Evolutionary conservation across 257 asterid species (phyloP).

Genomic region (Solanum chiquidenum): DNA sequence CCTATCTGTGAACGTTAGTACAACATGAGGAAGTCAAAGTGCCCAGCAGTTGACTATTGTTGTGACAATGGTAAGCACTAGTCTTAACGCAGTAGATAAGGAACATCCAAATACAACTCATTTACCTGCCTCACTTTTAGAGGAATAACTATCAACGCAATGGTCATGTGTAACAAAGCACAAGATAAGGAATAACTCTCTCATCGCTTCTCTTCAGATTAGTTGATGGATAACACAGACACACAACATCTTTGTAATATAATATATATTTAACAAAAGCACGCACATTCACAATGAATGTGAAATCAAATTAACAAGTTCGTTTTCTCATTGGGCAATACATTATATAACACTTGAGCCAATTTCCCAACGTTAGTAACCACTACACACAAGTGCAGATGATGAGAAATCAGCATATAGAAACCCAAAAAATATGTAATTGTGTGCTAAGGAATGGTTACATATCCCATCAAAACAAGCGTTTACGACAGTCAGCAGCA

Average conservation of each 20-base stretch:
- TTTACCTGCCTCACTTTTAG: not conserved
- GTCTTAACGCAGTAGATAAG: not conserved
- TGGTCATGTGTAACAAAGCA: not conserved
- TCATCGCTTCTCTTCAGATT: not conserved
- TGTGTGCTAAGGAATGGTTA: not conserved
- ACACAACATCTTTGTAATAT: not conserved
- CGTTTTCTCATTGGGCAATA: not conserved
- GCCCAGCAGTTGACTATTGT: not conserved
- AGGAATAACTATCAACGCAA: not conserved
- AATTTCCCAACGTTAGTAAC: not conserved
- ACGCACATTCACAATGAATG: not conserved
- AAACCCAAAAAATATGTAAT: not conserved
- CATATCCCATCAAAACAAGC: slow-evolving; percentile 24
- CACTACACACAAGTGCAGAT: not conserved
- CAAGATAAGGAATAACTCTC: not conserved
- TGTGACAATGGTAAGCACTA: not conserved
- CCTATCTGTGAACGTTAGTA: not conserved
- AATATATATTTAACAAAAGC: not conserved
- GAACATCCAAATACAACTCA: not conserved
- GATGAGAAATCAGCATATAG: not conserved
- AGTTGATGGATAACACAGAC: not conserved
- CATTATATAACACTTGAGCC: not conserved
- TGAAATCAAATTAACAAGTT: not conserved
- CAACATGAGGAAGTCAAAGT: not conserved
- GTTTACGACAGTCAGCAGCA: slow-evolving; percentile 55